phyloP scores from a whole-genome alignment of 2,329 filamentous ascomycete genomes.

The Rasamsonia emersonii region DNA sequence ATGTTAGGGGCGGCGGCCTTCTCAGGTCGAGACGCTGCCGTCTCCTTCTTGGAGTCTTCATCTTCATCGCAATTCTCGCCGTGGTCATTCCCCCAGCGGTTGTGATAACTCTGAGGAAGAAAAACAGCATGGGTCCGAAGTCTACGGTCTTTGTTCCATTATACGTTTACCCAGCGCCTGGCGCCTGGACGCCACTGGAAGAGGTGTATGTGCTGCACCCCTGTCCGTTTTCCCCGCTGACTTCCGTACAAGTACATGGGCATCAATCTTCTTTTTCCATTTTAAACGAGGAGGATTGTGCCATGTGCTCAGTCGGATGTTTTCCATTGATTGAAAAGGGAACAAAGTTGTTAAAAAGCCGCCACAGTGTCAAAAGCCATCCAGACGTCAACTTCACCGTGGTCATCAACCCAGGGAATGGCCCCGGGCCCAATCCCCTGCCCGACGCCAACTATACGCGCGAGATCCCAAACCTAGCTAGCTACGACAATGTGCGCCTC shows the following conservation, averaged over 20 bases:
- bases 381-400: constrained; percentile 41
- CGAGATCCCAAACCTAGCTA: constrained; percentile 33
- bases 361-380: constrained; percentile 28
- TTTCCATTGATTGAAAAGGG: not conserved
- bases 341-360: constrained; percentile 2
- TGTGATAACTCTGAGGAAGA: constrained; percentile 25
- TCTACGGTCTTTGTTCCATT: constrained; percentile 40
- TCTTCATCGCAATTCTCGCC: constrained; percentile 22
- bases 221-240: constrained; percentile 8
- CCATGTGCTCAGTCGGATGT: not conserved
- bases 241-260: too few relatives aligned
- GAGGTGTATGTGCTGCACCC: constrained; percentile 29
- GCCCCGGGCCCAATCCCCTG: constrained; percentile 34
- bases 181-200: constrained; percentile 39
- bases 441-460: constrained; percentile 37
- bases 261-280: constrained; percentile 5
- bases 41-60: constrained; percentile 17
- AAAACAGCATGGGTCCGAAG: constrained; percentile 27
- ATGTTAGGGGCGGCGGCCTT: constrained; percentile 21
- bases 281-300: constrained; percentile 2
- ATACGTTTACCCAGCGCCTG: constrained; percentile 41
- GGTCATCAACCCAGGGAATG: constrained; percentile 42
- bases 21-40: constrained; percentile 22
- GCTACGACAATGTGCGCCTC: constrained; percentile 40
- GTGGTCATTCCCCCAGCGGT: constrained; percentile 25